A percentile compares a stretch with the other conserved stretches of the same genome.
These are phyloP conservation scores for Yarrowia divulgata DNA, from an alignment of 805 yeast species.

Conservation along the genomic window DNA sequence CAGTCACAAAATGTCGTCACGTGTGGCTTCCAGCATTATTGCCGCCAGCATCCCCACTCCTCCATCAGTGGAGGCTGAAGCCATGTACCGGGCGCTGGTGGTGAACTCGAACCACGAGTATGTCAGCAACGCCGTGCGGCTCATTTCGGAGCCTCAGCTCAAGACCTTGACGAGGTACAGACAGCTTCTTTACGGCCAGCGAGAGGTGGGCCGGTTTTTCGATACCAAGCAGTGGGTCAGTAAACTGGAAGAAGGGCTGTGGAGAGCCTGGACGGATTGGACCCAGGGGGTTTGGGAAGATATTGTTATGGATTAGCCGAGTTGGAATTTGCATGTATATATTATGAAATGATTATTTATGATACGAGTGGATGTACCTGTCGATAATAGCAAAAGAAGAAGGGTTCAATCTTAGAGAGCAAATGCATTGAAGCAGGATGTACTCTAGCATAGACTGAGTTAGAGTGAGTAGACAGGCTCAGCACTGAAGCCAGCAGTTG, in stretches of 20 bases:
- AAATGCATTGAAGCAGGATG: no score
- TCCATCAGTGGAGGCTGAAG: neutral
- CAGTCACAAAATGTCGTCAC: constrained; percentile 43
- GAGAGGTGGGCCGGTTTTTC: constrained; percentile 2
- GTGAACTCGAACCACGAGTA: constrained; percentile 10
- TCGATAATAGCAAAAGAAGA: no score
- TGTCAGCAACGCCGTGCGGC: neutral
- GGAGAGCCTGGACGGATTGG: constrained; percentile 14
- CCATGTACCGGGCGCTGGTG: neutral
- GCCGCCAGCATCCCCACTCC: constrained; percentile 46
- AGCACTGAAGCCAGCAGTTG: no score
- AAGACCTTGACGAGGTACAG: neutral
- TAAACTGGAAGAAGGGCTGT: constrained; percentile 2
- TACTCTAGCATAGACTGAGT: no score
- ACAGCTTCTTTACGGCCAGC: constrained; percentile 1
- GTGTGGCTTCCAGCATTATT: constrained; percentile 49
- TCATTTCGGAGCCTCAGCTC: constrained; percentile 7
- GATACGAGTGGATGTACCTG: no score
- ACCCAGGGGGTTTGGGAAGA: neutral
- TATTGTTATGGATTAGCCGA: neutral
- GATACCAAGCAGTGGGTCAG: constrained; percentile 14
- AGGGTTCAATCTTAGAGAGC: no score
- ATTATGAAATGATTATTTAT: neutral
- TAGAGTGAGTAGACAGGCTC: no score
- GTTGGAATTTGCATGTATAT: no score